Conservation (phyloP, 2,329 filamentous ascomycete species). For the Trichoderma sp. region DNA sequence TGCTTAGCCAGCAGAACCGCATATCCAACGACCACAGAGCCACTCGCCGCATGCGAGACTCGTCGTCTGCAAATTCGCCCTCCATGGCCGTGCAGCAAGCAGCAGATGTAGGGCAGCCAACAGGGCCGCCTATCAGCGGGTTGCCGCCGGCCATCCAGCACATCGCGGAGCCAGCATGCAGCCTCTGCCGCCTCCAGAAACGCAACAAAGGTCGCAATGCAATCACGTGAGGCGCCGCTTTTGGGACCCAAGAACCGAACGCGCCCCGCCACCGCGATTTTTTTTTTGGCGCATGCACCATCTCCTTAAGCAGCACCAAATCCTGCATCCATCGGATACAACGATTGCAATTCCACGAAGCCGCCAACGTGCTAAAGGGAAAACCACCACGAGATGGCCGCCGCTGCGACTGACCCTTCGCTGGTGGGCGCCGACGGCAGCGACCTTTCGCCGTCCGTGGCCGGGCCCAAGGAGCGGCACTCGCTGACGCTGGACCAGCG, state of each 20-base stretch:
- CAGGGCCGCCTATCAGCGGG: conserved; percentile 14
- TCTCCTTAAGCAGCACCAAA: conserved; percentile 45
- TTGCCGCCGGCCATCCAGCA: conserved; percentile 1
- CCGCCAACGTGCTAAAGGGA: conserved; percentile 39
- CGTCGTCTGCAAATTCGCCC: not conserved
- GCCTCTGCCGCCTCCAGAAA: not conserved
- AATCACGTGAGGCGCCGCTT: conserved; percentile 19
- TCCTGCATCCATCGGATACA: conserved; percentile 45
- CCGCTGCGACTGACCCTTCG: conserved; percentile 46
- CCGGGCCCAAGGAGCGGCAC: conserved; percentile 54
- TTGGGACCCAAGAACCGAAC: not conserved
- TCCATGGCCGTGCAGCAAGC: conserved; percentile 2
- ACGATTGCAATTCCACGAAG: conserved; percentile 43
- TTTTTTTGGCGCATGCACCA: conserved; percentile 36
- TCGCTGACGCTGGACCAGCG: conserved; percentile 66
- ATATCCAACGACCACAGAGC: not conserved
- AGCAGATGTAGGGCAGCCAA: not conserved
- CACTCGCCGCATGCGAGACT: not conserved
- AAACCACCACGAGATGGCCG: conserved; percentile 41
- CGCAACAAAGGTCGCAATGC: not conserved
- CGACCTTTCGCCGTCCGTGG: conserved; percentile 24
- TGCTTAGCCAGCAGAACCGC: not conserved
- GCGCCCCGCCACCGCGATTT: conserved; percentile 38
- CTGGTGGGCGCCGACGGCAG: conserved; percentile 38
- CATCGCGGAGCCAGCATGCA: conserved; percentile 14